Base-by-base conservation (phyloP, 768 basidiomycete genomes). In the Austroboletus festivus region DNA sequence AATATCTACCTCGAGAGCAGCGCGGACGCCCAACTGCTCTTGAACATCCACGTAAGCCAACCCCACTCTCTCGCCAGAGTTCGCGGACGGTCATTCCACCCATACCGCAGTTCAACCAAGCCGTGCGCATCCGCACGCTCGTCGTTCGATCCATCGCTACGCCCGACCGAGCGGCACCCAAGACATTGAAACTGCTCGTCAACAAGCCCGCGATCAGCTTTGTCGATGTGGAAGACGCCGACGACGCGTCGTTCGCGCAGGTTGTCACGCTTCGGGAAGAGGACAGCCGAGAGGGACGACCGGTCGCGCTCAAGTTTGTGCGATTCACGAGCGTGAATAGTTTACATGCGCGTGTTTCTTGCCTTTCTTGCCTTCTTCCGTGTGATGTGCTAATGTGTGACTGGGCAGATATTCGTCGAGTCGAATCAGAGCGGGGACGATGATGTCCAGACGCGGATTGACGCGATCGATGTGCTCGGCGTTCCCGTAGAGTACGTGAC, bases 281-380 rank as follows among this genome's bases (percentile, higher is more conserved):
- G 26, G 76, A 80, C 52, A 75, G 76, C 5, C 55, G 68, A 16
- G 63, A 57, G 37, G 67, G 76, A 35, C 74, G 73, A 19, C 71
- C 63, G 38, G 71, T 87, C 37, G 54, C 71, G 15, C 64, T 89
- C 55, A 75, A 81, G 47, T 82, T 75, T 57, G 86, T 89, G 15
- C 73, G 83, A 26, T 88, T 90, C 63, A 86, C 86, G 69, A 68
- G 63, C 18, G 83, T 88, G 47, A 85, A 77, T 49, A 79, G 75
- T 41, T 62, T 89, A 22, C 82, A 85, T 62, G 87, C 86, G 54
- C 34, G 47, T 53, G 12, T 18, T 21, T n/a, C n/a, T n/a, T n/a
- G n/a, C n/a, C 1, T 20, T 2, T 15, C 5, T 18, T 3, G 22
- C n/a, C 16, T 9, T 19, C n/a, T n/a, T n/a, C n/a, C n/a, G 30